Evolutionary conservation across 768 basidiomycete species (phyloP), one percentile per base, ranked within the genome.

Genomic region (Serpula lacrymans): DNA sequence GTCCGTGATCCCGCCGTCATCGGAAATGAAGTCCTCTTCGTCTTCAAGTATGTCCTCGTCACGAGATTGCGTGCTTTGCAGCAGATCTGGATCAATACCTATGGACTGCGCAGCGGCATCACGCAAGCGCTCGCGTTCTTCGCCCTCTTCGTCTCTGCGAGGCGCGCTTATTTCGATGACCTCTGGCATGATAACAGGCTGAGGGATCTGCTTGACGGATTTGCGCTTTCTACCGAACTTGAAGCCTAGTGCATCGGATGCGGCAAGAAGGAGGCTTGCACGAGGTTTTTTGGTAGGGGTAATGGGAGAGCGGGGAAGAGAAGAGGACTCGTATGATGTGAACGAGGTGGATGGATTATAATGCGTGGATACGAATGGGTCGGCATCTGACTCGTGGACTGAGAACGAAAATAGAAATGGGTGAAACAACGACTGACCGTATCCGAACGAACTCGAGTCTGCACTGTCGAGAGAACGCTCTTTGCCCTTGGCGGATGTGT

Each of bases 71-170:
- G 62, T 48, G 24, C 63, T 57, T 18, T 73, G 69, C n/a, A 72
- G 53, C 31, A 78, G 65, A 24, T 71, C 72, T 8, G 77, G 74
- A 41, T 69, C 74, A 23, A 88, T 67, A 5, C 88, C 88, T 34
- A 90, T 80, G 10, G 82, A 77, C 52, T 86, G 80, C 0, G 87
- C 88, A 13, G 88, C 88, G 27, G 75, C 79, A 40, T 84, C 82
- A 23, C 85, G 69, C 23, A 90, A 63, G n/a, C 84, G 76, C 47
- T 84, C 77, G 8, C 88, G 76, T 51, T 89, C 87, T 53, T 82
- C 80, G 34, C 75, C 70, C 51, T 89, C 87, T 32, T 69, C 74
- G 47, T 84, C 78, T 34, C 48, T 38, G 42, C 50, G 63, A 29
- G 60, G 67, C 7, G 76, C 77, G 34, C 63, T 71, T 36, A 89